Evolutionary conservation across 768 basidiomycete species (phyloP), one percentile per base, ranked within the genome.

Genomic region (Suillus ampliporus): DNA sequence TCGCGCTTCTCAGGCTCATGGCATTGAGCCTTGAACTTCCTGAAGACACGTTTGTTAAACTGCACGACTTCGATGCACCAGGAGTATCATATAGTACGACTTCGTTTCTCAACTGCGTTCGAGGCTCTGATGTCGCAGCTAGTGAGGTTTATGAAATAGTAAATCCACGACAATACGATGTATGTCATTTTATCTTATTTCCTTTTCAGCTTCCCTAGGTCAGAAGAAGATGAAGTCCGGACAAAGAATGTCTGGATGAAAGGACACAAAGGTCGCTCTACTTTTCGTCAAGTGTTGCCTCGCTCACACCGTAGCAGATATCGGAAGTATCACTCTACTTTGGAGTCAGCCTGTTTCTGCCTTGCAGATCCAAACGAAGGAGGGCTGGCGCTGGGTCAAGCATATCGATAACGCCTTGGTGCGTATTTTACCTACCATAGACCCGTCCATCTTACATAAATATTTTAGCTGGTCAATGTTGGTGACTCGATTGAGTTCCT

Each of bases 81-180:
- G 79, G 80, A 4, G 82, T 80, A 66, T 79, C 80, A 1, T 81
- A 76, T 40, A 75, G 83, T 83, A 63, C 21, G 73, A 66, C 21
- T 7, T 23, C 15, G 7, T 28, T 52, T 13, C 53, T 34, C 19
- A 43, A 5, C 7, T 3, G 4, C 23, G 19, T 52, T 15, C 6
- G 35, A 10, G 15, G 15, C 2, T n/a, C 62, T 62, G 28, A 64
- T 31, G 35, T 31, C 2, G 7, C 43, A 21, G 6, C 21, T 60
- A 88, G 87, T 84, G 7, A 79, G 87, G 51, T 87, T 84, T 72
- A 88, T 88, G 86, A 88, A 89, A 77, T 89, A 89, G 86, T 86
- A 38, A 14, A 83, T 66, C 0, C 51, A 35, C 54, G n/a, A 43
- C 11, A 3, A 23, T 46, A 19, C 46, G 26, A 21, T 15, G 19